Evolutionary conservation across 768 basidiomycete species (phyloP).

Genomic region (Fistulinella prunicolor): DNA sequence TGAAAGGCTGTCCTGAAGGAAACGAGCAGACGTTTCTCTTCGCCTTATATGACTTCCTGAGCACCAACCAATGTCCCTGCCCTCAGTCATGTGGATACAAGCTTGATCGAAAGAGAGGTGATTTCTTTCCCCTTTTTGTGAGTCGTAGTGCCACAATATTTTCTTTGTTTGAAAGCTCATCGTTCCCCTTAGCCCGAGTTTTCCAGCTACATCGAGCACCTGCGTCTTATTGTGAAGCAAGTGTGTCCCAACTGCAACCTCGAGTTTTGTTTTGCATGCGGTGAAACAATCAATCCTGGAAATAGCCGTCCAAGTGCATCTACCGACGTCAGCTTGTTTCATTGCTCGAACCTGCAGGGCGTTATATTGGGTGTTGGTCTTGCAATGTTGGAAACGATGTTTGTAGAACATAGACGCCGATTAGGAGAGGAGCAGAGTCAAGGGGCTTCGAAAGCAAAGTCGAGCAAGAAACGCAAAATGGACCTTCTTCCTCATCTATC

Average conservation of each 20-base stretch:
- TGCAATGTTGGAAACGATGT: conserved; percentile 77
- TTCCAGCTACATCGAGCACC: conserved; percentile 59
- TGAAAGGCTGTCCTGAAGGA: conserved; percentile 95
- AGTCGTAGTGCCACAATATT: conserved; percentile 30
- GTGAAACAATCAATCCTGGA: conserved; percentile 54
- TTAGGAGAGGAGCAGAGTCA: conserved; percentile 24
- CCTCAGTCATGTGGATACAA: conserved; percentile 71
- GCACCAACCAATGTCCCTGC: conserved; percentile 61
- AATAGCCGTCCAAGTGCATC: conserved; percentile 44
- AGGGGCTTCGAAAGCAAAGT: conserved; percentile 28
- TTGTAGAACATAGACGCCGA: conserved; percentile 51
- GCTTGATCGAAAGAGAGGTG: conserved; percentile 59
- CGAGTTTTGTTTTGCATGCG: conserved; percentile 73
- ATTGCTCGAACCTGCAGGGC: conserved; percentile 88
- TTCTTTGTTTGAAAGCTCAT: conserved; percentile 9
- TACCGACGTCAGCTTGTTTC: conserved; percentile 65
- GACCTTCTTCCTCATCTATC: conserved; percentile 26
- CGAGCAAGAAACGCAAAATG: conserved; percentile 42
- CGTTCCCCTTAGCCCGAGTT: conserved; percentile 59
- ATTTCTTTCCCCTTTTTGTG: conserved; percentile 85
- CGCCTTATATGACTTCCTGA: conserved; percentile 73
- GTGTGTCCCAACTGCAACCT: conserved; percentile 61
- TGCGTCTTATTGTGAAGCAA: conserved; percentile 55
- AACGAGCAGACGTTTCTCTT: conserved; percentile 89
- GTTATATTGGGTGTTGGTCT: conserved; percentile 89